A percentile compares a stretch with the other conserved stretches of the same genome.
Evolutionary conservation across 2,329 filamentous ascomycete genomes (phyloP).

Genomic region (Epichloe sylvatica): DNA sequence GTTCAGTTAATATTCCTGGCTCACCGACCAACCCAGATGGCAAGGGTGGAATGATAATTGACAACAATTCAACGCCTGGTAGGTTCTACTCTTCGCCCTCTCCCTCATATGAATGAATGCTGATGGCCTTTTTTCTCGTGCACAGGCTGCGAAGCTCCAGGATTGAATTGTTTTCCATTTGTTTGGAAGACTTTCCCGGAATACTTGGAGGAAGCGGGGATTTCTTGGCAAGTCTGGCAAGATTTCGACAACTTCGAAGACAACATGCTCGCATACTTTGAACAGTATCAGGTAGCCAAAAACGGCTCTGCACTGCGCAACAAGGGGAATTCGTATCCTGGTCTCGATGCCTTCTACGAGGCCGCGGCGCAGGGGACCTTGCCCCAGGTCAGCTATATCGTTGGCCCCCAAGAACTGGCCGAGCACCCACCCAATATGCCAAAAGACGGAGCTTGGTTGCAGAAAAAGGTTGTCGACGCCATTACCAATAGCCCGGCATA

Average conservation of each 20-base stretch:
- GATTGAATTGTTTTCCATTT: constrained; percentile 36
- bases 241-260: constrained; percentile 37
- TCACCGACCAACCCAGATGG: constrained; percentile 14
- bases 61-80: constrained; percentile 25
- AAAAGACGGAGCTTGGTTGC: constrained; percentile 40
- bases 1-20: constrained; percentile 35
- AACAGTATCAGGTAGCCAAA: constrained; percentile 8
- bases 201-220: constrained; percentile 31
- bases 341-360: constrained; percentile 33
- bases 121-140: background rate
- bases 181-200: constrained; percentile 38
- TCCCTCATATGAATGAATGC: constrained; percentile 5
- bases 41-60: constrained; percentile 32
- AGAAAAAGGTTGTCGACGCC: constrained; percentile 37
- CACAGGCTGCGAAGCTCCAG: constrained; percentile 23
- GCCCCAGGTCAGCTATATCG: constrained; percentile 36
- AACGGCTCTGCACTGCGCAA: constrained; percentile 7
- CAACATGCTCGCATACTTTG: constrained; percentile 33
- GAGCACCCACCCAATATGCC: constrained; percentile 35
- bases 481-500: constrained; percentile 34
- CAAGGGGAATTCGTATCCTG: constrained; percentile 26
- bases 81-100: background rate
- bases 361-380: constrained; percentile 34
- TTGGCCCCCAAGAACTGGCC: constrained; percentile 35
- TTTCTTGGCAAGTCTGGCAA: constrained; percentile 37